Conservation (phyloP, 2,329 filamentous ascomycete species). For the Talaromyces marneffei region DNA sequence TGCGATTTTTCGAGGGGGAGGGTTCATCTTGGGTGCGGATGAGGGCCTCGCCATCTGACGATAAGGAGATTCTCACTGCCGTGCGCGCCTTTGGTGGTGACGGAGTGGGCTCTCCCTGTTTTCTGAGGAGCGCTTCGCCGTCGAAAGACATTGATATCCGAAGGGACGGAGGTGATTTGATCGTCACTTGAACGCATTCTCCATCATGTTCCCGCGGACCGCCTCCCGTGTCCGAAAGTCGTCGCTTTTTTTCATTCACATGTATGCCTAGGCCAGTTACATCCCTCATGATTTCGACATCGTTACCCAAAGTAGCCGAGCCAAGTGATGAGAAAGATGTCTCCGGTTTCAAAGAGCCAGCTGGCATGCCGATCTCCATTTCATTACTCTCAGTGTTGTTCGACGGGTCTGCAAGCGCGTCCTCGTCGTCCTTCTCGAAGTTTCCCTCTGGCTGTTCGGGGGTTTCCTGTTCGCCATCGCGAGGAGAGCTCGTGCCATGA, state of each 20-base stretch:
- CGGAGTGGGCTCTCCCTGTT: conserved; percentile 35
- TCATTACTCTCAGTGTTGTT: neutral
- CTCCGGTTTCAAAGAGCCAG: neutral
- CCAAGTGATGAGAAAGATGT: conserved; percentile 5
- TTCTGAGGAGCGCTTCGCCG: conserved; percentile 34
- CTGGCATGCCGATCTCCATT: neutral
- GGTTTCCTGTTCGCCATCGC: conserved; percentile 19
- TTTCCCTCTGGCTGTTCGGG: neutral
- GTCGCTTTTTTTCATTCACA: conserved; percentile 31
- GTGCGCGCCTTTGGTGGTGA: conserved; percentile 37
- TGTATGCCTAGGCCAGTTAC: conserved; percentile 8
- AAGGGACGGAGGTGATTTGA: conserved; percentile 34
- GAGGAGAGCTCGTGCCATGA: conserved; percentile 24
- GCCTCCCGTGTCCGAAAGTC: conserved; percentile 25
- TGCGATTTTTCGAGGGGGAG: conserved; percentile 55
- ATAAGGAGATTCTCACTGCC: conserved; percentile 71
- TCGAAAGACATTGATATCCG: conserved; percentile 39
- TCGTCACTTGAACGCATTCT: conserved; percentile 2
- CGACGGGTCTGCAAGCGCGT: neutral
- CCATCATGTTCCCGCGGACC: neutral
- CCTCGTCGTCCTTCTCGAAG: neutral
- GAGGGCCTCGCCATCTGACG: conserved; percentile 85
- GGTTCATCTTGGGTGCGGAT: conserved; percentile 67
- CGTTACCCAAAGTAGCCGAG: neutral
- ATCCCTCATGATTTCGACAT: neutral